phyloP scores from a whole-genome alignment of 108 stramenopile genomes.

The Pseudonitzschia multiseries region DNA sequence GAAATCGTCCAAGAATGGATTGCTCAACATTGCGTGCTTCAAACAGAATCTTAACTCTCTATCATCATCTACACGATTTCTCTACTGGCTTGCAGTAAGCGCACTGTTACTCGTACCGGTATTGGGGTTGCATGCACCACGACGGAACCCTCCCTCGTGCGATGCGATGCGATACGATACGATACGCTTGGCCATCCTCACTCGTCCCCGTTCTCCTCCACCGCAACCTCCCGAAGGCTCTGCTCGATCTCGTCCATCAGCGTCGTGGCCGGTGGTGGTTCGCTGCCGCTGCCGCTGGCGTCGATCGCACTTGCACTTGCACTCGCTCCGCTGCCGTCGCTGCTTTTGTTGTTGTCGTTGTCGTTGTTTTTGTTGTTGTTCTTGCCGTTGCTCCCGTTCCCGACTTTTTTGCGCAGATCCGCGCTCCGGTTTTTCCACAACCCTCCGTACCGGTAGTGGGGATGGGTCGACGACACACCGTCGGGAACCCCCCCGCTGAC shows the following conservation, averaged over 20 bases:
- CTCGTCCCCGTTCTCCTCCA: neutral
- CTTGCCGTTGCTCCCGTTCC: neutral
- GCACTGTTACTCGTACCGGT: too few species aligned
- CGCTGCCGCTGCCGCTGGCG: neutral
- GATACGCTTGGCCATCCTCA: too few species aligned
- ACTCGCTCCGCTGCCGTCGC: neutral
- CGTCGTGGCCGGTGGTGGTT: neutral
- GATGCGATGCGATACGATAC: too few species aligned
- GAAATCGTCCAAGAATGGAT: too few species aligned
- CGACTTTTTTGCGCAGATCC: neutral
- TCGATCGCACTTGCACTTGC: neutral
- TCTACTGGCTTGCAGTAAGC: too few species aligned
- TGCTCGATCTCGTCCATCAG: neutral
- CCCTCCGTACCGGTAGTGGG: slow-evolving; percentile 85
- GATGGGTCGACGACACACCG: slow-evolving; percentile 73
- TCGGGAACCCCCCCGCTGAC: slow-evolving; percentile 86
- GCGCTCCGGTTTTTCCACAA: slow-evolving; percentile 79
- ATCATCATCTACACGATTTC: too few species aligned
- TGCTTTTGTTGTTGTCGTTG: too few species aligned
- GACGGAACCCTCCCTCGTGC: too few species aligned
- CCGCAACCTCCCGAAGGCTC: neutral
- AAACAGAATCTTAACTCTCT: too few species aligned
- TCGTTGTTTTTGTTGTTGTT: neutral
- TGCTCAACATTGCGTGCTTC: too few species aligned
- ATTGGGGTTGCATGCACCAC: too few species aligned